Evolutionary conservation across 192 early-diverging fungal species (phyloP), one percentile per base, ranked within the genome.

Genomic region (Linnemannia elongata): DNA sequence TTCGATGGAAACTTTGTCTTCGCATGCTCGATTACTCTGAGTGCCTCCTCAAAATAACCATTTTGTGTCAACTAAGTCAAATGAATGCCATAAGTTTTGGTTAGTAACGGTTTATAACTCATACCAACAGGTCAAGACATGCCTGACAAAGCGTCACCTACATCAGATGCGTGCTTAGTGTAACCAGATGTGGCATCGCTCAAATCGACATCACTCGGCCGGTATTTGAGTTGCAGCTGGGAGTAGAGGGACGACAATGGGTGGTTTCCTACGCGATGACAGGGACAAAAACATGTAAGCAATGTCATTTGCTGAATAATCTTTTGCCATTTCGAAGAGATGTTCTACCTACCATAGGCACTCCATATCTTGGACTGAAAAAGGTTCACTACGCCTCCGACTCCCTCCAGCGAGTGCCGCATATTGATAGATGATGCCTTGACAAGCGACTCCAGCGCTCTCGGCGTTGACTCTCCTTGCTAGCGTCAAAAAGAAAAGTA

Each of bases 351-450:
- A 86, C 84, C 84, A 74, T 77, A 86, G 27, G 78, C 60, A 9
- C 69, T 70, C 84, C 84, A 86, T 4, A 72, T 81, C 39, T 35
- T 80, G 22, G 84, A 86, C 54, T 86, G 84, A 22, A 77, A 69
- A 3, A 77, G 52, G 18, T 86, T 79, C 0, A 81, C 42, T 54
- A 74, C 57, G 0, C 84, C 84, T 8, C 75, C 75, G 17, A 80
- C 36, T 8, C 84, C 75, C 1, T 81, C 78, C 35, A 86, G 22
- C 10, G 79, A 77, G 45, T 81, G 44, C 10, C 75, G 74, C 45
- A 76, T 18, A 41, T 77, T 81, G 69, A 86, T 80, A 1, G 84
- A 86, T 13, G 78, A 86, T 7, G 78, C 69, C 55, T 76, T 80
- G 13, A 77, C 71, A 33, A 86, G 57, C 10, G 84, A 69, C 22